Conservation (phyloP, 2,329 filamentous ascomycete species). For the Stagonosporopsis chrysanthemi region DNA sequence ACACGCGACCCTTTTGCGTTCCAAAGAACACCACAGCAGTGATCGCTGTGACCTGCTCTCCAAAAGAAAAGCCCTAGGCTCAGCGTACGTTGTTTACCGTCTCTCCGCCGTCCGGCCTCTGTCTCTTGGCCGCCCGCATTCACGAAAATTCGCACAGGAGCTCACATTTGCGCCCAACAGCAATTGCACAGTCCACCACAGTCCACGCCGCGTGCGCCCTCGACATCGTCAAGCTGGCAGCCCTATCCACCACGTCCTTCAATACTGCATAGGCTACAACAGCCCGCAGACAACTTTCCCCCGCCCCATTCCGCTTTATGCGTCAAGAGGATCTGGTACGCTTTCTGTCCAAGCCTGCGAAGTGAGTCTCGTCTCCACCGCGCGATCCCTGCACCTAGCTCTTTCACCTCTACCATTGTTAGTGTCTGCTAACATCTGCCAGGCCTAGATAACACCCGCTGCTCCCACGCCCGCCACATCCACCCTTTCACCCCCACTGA, state of each 20-base stretch:
- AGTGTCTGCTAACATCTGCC: slow-evolving; percentile 23
- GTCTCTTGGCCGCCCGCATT: slow-evolving; percentile 6
- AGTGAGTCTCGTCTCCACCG: slow-evolving; percentile 65
- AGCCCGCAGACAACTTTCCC: slow-evolving; percentile 45
- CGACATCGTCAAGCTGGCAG: slow-evolving; percentile 46
- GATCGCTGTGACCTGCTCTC: slow-evolving; percentile 1
- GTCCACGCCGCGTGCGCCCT: slow-evolving; percentile 9
- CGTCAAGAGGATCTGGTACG: slow-evolving; percentile 88
- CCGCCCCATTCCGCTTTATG: slow-evolving; percentile 64
- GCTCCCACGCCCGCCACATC: slow-evolving; percentile 47
- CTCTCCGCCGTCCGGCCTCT: background rate
- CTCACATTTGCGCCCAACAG: slow-evolving; percentile 33
- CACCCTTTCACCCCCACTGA: slow-evolving; percentile 43
- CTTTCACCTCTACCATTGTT: background rate
- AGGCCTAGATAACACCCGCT: slow-evolving; percentile 73
- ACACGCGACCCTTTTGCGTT: slow-evolving; percentile 10
- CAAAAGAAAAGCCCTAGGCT: background rate
- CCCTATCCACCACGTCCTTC: slow-evolving; percentile 23
- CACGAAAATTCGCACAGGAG: slow-evolving; percentile 9
- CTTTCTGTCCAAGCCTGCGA: slow-evolving; percentile 93
- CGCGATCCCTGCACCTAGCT: background rate
- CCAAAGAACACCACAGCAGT: slow-evolving; percentile 10
- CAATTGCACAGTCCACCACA: slow-evolving; percentile 22
- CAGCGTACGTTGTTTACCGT: slow-evolving; percentile 4
- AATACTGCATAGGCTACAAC: slow-evolving; percentile 47